phyloP scores from a whole-genome alignment of 2,329 filamentous ascomycete genomes.

The Pyrenochaeta sp. region DNA sequence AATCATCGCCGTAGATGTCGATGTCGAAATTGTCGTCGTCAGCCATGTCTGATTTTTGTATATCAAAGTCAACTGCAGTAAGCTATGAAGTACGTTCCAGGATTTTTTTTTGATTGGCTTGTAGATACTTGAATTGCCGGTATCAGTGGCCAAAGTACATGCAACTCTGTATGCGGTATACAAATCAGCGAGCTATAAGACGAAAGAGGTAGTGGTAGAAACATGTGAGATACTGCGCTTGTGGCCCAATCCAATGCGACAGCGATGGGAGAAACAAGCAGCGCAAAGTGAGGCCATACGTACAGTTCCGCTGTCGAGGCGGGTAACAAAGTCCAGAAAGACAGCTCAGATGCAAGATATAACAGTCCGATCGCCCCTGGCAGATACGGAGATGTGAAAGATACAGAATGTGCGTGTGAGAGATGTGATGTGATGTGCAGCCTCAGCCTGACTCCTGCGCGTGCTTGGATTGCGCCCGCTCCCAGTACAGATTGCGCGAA shows the following conservation, averaged over 20 bases:
- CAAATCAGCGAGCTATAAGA: conserved; percentile 48
- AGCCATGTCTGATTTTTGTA: conserved; percentile 51
- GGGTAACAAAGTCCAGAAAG: conserved; percentile 43
- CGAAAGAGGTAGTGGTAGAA: conserved; percentile 17
- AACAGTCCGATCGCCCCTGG: conserved; percentile 51
- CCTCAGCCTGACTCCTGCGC: conserved; percentile 36
- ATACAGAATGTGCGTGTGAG: conserved; percentile 44
- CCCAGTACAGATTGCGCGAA: conserved; percentile 37
- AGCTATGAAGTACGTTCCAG: conserved; percentile 32
- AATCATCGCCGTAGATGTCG: conserved; percentile 73
- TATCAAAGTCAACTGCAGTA: conserved; percentile 35
- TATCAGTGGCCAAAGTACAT: conserved; percentile 49
- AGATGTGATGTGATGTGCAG: conserved; percentile 39
- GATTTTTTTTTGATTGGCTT: conserved; percentile 48
- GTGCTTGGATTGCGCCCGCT: conserved; percentile 32
- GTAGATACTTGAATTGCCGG: conserved; percentile 49
- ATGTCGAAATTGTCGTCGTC: conserved; percentile 76
- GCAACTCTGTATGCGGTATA: conserved; percentile 43
- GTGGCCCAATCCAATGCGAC: conserved; percentile 20
- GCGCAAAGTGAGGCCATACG: conserved; percentile 50
- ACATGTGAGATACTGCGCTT: conserved; percentile 12
- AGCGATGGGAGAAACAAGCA: conserved; percentile 22
- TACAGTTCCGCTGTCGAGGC: conserved; percentile 48
- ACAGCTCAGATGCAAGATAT: conserved; percentile 42
- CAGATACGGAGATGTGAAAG: conserved; percentile 48